Percentiles rank a stretch among this genome's conserved stretches.
Evolutionary conservation across 805 yeast genomes (phyloP).

Genomic region (Pichia phayaonensis): DNA sequence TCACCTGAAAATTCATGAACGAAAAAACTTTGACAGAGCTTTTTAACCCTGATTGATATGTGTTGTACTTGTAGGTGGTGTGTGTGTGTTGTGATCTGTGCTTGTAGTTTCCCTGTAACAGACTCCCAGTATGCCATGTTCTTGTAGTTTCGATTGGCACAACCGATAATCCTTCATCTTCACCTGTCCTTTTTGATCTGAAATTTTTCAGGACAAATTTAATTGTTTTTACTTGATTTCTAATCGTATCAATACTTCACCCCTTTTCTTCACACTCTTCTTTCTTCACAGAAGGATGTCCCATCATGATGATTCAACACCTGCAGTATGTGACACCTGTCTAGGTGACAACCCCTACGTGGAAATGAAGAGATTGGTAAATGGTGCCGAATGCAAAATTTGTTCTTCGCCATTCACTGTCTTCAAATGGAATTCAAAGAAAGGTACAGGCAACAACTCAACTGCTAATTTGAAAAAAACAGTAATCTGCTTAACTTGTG

Average conservation of each 20-base stretch:
- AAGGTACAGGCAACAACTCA: slow-evolving; percentile 16
- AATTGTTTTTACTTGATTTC: too few relatives aligned
- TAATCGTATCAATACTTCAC: neutral
- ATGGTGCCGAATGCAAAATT: slow-evolving; percentile 76
- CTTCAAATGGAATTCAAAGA: slow-evolving; percentile 50
- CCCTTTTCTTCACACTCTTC: neutral
- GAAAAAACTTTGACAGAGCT: slow-evolving; percentile 31
- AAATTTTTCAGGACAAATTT: too few relatives aligned
- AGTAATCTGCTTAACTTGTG: slow-evolving; percentile 70
- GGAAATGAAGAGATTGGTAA: slow-evolving; percentile 61
- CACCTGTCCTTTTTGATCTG: too few relatives aligned
- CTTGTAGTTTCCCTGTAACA: neutral
- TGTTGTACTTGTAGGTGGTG: neutral
- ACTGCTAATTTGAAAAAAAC: slow-evolving; percentile 47
- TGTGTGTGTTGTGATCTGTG: too few relatives aligned
- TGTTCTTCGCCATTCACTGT: slow-evolving; percentile 83
- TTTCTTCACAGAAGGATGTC: neutral
- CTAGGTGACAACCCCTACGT: slow-evolving; percentile 59
- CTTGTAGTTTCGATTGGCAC: too few relatives aligned
- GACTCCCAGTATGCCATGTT: too few relatives aligned
- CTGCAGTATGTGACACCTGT: slow-evolving; percentile 68
- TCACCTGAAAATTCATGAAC: slow-evolving; percentile 28
- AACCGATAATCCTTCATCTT: too few relatives aligned
- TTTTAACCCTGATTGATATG: slow-evolving; percentile 30
- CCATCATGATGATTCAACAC: slow-evolving; percentile 26